These are phyloP conservation scores for Sclerotinia subarctica DNA, from an alignment of 2,329 filamentous ascomycete species.

Conservation along the genomic window DNA sequence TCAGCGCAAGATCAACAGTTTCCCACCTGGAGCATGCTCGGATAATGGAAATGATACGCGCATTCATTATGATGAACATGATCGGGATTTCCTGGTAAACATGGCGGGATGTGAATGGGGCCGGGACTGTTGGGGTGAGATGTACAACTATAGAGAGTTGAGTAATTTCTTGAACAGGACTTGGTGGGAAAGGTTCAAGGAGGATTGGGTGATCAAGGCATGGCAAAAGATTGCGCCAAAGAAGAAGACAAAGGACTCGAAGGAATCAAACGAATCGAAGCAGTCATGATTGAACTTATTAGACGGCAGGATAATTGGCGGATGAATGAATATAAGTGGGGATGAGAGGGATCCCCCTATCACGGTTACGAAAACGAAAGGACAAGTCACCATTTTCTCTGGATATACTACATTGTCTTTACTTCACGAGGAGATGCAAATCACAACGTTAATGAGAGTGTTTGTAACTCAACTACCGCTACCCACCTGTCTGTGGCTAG, in stretches of 20 bases:
- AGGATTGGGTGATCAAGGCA: constrained; percentile 51
- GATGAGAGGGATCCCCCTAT: background rate
- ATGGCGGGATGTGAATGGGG: constrained; percentile 99
- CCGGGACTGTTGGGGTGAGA: constrained; percentile 95
- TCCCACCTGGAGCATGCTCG: constrained; percentile 84
- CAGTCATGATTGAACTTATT: background rate
- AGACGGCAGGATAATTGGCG: background rate
- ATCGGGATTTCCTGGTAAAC: constrained; percentile 92
- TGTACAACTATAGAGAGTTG: constrained; percentile 90
- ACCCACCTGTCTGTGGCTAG: background rate
- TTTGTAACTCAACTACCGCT: background rate
- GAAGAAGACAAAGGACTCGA: constrained; percentile 30
- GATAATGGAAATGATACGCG: constrained; percentile 70
- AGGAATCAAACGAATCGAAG: constrained; percentile 26
- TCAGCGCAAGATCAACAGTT: constrained; percentile 91
- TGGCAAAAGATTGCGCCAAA: constrained; percentile 62
- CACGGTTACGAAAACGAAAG: constrained; percentile 10
- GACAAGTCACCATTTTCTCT: constrained; percentile 6
- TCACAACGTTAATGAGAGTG: constrained; percentile 11
- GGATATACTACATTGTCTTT: constrained; percentile 15
- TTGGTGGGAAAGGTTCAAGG: constrained; percentile 73
- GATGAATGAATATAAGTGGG: constrained; percentile 4
- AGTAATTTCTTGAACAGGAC: constrained; percentile 87
- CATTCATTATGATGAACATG: constrained; percentile 81
- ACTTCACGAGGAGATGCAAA: constrained; percentile 4